Base-by-base conservation (phyloP, 345 rosid genomes). In the Boechera stricta region DNA sequence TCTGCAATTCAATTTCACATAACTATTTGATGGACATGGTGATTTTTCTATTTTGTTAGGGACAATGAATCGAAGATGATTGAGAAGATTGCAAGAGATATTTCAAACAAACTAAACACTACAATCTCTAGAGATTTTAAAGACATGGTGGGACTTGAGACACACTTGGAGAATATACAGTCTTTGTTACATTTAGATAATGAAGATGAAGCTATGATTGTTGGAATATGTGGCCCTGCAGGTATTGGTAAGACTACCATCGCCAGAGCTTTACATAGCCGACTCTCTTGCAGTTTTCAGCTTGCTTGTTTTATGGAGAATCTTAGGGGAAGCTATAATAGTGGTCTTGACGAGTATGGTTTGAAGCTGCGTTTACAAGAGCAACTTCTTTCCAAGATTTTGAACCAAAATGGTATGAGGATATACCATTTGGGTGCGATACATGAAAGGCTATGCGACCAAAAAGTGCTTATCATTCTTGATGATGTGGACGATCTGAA, bases 211-310 rank as follows among this genome's bases (percentile, higher is more conserved):
- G 41, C 35, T 28, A 69, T 1, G 55, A 70, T 70, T 3, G 55
- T 70, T 29, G 64, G 31, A 4, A 56, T 70, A 0, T 16, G 8
- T 42, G 74, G 74, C 2, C 55, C 54, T 16, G 12, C 32, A 4
- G 44, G 74, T 1, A 57, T 45, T 12, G 66, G 74, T 57, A 70
- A 70, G 33, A 70, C 33, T 32, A 44, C 65, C 66, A 70, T 70
- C 18, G 74, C 65, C 0, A 31, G 55, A 7, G 45, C 32, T 18
- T 32, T 70, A 5, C 4, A 18, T 1, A 44, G 6, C 10, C 24
- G 0, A 31, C 5, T 57, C 13, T 70, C 65, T 16, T 0, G 1
- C 4, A 32, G 24, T 3, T 70, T 70, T 58, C 56, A 44, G 6
- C 55, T 42, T 29, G 11, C 4, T 44, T 68, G 24, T 76, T 60